Evolutionary conservation across 2,329 filamentous ascomycete species (phyloP).

Genomic region (Cryphonectria parasitica): DNA sequence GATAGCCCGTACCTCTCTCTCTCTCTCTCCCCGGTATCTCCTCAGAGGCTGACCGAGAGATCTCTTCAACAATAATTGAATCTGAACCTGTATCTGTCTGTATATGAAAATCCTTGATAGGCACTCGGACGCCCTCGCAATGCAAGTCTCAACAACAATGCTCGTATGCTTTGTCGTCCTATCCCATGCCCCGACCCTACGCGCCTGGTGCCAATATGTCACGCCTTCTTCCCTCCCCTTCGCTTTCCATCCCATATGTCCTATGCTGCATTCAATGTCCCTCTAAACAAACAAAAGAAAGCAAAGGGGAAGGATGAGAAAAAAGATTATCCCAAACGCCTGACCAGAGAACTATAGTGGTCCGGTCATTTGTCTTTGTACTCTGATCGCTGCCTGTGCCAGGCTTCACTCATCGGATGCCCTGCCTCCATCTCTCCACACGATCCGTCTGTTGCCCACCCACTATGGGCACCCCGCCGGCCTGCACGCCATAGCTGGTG

Average conservation of each 20-base stretch:
- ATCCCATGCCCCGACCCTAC: not conserved
- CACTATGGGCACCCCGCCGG: slow-evolving; percentile 25
- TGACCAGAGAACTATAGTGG: not conserved
- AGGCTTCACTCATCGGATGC: slow-evolving; percentile 29
- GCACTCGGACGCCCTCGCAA: slow-evolving; percentile 25
- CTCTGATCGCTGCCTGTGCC: not conserved
- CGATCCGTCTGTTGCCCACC: slow-evolving; percentile 36
- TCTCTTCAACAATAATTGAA: not conserved
- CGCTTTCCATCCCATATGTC: not conserved
- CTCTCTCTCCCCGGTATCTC: not conserved
- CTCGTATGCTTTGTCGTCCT: slow-evolving; percentile 21
- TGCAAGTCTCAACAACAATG: slow-evolving; percentile 23
- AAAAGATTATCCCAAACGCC: not conserved
- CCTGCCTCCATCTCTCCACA: slow-evolving; percentile 42
- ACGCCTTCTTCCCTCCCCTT: not conserved
- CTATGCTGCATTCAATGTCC: not conserved
- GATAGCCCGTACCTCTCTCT: not conserved
- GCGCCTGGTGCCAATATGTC: not conserved
- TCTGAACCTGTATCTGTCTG: slow-evolving; percentile 8
- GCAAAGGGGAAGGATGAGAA: no score
- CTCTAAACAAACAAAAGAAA: not conserved
- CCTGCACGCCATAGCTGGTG: slow-evolving; percentile 30
- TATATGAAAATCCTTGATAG: not conserved
- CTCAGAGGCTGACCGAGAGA: not conserved
- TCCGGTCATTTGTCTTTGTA: not conserved